Conservation (phyloP, 164 flowering plant species). For the Santalum album region DNA sequence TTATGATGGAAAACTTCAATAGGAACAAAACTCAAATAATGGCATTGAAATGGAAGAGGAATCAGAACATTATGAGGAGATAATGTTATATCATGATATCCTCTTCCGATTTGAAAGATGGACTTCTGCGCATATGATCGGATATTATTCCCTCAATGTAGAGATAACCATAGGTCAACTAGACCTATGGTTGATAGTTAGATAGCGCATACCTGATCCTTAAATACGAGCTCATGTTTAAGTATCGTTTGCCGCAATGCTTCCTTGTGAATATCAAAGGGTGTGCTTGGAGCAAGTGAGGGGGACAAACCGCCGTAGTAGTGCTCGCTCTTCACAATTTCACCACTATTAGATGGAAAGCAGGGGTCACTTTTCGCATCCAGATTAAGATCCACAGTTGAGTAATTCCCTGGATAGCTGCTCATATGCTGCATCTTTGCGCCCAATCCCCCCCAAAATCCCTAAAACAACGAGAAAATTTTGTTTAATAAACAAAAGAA, state of each 20-base stretch:
- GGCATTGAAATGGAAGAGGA: too few species aligned
- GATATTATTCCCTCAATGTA: not conserved
- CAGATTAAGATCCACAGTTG: constrained; percentile 13
- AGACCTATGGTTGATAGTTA: not conserved
- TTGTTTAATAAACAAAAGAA: too few species aligned
- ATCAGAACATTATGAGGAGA: too few species aligned
- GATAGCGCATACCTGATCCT: constrained; percentile 29
- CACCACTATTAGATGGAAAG: constrained; percentile 4
- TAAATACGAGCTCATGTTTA: constrained; percentile 35
- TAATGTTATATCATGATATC: too few species aligned
- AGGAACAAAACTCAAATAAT: too few species aligned
- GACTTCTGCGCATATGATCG: too few species aligned
- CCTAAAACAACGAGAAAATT: not conserved
- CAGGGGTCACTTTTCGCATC: constrained; percentile 10
- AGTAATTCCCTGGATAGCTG: constrained; percentile 12
- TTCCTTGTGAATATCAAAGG: constrained; percentile 18
- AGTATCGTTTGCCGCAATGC: constrained; percentile 34
- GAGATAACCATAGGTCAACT: not conserved
- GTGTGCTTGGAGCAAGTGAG: constrained; percentile 5
- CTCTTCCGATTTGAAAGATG: too few species aligned
- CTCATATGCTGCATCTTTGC: constrained; percentile 18
- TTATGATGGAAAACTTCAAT: too few species aligned
- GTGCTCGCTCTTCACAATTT: constrained; percentile 1
- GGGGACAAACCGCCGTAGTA: constrained; percentile 3
- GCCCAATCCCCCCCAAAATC: not conserved